Conservation (phyloP, 163 green algal genomes). For the Prototheca wickerhamii region DNA sequence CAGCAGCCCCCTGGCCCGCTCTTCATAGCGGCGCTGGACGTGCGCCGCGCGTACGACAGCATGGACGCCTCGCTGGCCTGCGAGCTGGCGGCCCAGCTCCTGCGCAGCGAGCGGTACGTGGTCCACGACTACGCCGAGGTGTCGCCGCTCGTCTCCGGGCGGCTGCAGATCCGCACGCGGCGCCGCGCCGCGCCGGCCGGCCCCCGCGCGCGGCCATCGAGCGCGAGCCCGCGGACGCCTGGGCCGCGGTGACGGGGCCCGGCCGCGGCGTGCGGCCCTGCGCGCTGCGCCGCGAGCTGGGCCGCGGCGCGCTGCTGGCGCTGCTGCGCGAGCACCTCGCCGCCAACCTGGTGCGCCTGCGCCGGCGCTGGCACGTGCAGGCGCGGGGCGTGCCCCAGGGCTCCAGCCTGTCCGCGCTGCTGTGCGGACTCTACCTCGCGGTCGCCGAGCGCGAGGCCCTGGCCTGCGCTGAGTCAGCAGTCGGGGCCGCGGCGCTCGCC, state of each 20-base stretch:
- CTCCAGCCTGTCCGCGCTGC: slow-evolving; percentile 64
- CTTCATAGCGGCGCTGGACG: slow-evolving; percentile 64
- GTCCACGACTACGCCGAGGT: slow-evolving; percentile 44
- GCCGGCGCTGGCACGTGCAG: slow-evolving; percentile 45
- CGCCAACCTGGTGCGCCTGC: slow-evolving; percentile 38
- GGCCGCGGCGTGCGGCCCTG: background rate
- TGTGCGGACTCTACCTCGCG: slow-evolving; percentile 85
- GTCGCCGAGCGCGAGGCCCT: slow-evolving; percentile 61
- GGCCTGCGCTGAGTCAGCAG: slow-evolving; percentile 50
- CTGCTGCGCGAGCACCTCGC: slow-evolving; percentile 50
- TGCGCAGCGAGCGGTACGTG: slow-evolving; percentile 42
- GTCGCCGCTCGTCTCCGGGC: background rate
- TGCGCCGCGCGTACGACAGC: slow-evolving; percentile 72
- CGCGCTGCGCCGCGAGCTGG: slow-evolving; percentile 8
- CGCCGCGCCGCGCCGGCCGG: background rate
- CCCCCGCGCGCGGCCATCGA: background rate
- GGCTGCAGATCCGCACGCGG: background rate
- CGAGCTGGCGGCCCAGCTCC: slow-evolving; percentile 34
- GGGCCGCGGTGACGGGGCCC: background rate
- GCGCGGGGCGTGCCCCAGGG: slow-evolving; percentile 63
- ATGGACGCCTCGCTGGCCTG: slow-evolving; percentile 47
- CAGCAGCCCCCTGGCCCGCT: background rate
- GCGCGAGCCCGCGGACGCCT: background rate
- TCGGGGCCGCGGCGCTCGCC: background rate
- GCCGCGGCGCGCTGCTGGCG: slow-evolving; percentile 11